Evolutionary conservation across 1,284 basidiomycete genomes (phyloP), one percentile per base, ranked within the genome.

Genomic region (Meripilus lineatus): DNA sequence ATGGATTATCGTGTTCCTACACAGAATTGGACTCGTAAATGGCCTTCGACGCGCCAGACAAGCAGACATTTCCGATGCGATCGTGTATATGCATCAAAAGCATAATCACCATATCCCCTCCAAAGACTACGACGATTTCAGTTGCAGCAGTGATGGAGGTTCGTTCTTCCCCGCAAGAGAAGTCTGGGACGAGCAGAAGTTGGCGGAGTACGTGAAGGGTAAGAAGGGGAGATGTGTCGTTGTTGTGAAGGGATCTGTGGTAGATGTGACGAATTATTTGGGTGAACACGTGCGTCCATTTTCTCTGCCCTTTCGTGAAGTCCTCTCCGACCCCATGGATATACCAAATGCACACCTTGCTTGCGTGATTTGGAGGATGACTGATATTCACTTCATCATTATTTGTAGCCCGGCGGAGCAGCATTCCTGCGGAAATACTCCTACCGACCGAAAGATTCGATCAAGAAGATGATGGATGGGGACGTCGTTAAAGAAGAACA

Each of bases 1-100:
- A 63, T 89, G 86, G 86, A 74, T 82, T 32, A 89, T 89, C 38
- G 59, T 76, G 21, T 40, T 64, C 2, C 66, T 89, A 5, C 66
- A 82, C 53, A 55, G 54, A n/a, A 56, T 80, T 32, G 81, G 83
- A 0, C 62, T 82, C 0, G 75, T 67, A 44, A 66, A 64, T 47
- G 59, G 75, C 54, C 57, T 81, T 42, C 64, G 77, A 49, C 69
- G 70, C 14, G 85, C 82, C 1, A 68, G 75, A n/a, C 59, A 74
- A 6, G 62, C 71, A 5, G 86, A 89, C 53, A 68, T 89, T 32
- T 54, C 64, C 18, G 75, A 77, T 46, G 83, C 83, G 0, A 57
- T 65, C 32, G 61, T 64, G 3, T 69, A 78, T 52, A 84, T 88
- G 70, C 63, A 68, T n/a, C 58, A 67, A 52, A 77, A 74, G 58